Conservation (phyloP, 768 basidiomycete genomes). For the Phaeotremella skinneri region DNA sequence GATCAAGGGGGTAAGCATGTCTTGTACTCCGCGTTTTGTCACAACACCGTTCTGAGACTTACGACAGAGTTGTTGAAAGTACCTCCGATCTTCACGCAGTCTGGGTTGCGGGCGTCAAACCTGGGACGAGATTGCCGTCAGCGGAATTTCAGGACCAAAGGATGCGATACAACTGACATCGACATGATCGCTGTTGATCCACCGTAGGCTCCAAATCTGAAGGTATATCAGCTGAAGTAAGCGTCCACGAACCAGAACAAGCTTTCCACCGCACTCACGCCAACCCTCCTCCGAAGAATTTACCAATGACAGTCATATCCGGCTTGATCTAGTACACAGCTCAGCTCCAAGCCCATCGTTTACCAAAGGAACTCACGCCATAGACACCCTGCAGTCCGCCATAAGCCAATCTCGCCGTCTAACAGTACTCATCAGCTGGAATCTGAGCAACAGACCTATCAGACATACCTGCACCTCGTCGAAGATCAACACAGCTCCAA, state of each 20-base stretch:
- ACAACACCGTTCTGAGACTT: no score
- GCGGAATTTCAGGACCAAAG: neutral
- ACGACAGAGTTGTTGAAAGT: conserved; percentile 30
- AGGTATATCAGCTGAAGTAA: neutral
- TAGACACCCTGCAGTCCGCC: conserved; percentile 1
- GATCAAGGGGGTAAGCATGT: no score
- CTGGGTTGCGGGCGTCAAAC: conserved; percentile 22
- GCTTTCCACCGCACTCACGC: neutral
- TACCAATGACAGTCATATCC: conserved; percentile 27
- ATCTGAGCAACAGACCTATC: conserved; percentile 4
- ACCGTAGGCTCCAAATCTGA: conserved; percentile 29
- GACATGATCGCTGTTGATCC: conserved; percentile 24
- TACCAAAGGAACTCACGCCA: neutral
- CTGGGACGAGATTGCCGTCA: conserved; percentile 4
- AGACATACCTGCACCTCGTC: conserved; percentile 30
- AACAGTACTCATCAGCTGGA: neutral
- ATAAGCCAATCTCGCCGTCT: conserved; percentile 4
- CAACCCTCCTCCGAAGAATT: conserved; percentile 27
- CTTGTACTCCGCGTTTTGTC: no score
- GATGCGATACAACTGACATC: conserved; percentile 13
- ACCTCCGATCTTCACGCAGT: conserved; percentile 19
- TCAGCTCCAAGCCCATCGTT: conserved; percentile 19
- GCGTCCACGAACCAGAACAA: neutral
- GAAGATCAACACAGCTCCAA: conserved; percentile 25
- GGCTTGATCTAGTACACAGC: conserved; percentile 17